phyloP scores from a whole-genome alignment of 768 basidiomycete species.

The Agaricus subrufescens region DNA sequence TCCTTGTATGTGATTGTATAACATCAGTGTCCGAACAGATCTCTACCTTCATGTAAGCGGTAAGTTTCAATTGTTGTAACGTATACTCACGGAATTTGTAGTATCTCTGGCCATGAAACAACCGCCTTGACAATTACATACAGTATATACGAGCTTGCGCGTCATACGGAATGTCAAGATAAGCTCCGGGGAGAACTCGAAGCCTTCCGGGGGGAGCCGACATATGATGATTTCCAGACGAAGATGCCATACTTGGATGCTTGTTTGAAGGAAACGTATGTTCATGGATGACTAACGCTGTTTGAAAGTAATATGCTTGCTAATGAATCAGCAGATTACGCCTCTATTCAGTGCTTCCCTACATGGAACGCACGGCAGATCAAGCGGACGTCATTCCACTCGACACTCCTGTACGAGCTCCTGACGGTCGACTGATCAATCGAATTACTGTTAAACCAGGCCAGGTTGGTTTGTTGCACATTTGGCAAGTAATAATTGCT shows the following conservation, averaged over 20 bases:
- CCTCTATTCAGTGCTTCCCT: conserved; percentile 33
- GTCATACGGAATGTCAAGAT: conserved; percentile 27
- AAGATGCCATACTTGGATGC: conserved; percentile 35
- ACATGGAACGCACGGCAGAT: conserved; percentile 34
- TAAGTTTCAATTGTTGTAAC: not conserved
- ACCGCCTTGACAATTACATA: conserved; percentile 31
- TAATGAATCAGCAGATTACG: conserved; percentile 25
- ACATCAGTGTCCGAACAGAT: conserved; percentile 15
- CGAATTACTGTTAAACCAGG: not conserved
- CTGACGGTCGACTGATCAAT: not conserved
- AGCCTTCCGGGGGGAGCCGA: conserved; percentile 21
- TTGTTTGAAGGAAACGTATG: conserved; percentile 35
- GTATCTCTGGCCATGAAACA: conserved; percentile 40
- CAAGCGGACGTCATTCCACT: conserved; percentile 40
- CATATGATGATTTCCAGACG: conserved; percentile 31
- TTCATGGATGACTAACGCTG: not conserved
- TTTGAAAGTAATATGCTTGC: not conserved
- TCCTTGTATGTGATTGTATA: too few relatives aligned
- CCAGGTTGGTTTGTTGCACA: not conserved
- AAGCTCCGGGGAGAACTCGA: conserved; percentile 35
- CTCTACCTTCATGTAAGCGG: conserved; percentile 27
- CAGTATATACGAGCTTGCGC: conserved; percentile 34
- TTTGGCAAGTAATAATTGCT: not conserved
- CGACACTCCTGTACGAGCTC: conserved; percentile 20
- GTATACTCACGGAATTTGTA: conserved; percentile 3